Conservation (phyloP, 257 asterid species). For the Solanum pimpinellifolium region DNA sequence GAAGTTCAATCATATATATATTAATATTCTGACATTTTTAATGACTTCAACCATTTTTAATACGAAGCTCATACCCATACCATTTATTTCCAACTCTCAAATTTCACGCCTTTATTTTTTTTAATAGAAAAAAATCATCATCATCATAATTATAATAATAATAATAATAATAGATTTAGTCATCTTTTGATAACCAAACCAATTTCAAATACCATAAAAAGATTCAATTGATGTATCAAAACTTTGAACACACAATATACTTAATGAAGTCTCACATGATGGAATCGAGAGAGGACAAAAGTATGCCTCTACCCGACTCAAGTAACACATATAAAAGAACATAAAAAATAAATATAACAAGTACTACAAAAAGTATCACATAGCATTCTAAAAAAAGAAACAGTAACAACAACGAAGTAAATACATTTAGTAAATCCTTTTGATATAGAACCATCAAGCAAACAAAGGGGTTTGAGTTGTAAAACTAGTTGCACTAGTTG, state of each 20-base stretch:
- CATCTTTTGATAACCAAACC: neutral
- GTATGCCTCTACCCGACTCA: neutral
- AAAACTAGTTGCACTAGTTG: conserved; percentile 23
- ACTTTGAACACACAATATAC: neutral
- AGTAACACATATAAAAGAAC: neutral
- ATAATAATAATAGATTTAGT: too few relatives aligned
- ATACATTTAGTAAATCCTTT: neutral
- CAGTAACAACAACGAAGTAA: neutral
- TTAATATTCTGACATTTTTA: neutral
- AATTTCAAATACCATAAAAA: neutral
- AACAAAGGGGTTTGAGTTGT: conserved; percentile 21
- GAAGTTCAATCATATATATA: too few relatives aligned
- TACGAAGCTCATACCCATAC: neutral
- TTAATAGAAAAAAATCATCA: too few relatives aligned
- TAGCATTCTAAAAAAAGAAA: neutral
- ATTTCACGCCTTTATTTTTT: neutral
- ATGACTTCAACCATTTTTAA: neutral
- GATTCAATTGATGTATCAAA: neutral
- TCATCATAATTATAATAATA: too few relatives aligned
- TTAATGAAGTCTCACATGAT: neutral
- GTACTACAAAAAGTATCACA: neutral
- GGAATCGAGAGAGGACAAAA: too few relatives aligned
- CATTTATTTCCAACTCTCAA: neutral
- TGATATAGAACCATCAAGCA: conserved; percentile 3
- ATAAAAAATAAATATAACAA: neutral